Evolutionary conservation across 1,139 yeast genomes (phyloP).

Genomic region (Zygosaccharomyces pseudobailii): DNA sequence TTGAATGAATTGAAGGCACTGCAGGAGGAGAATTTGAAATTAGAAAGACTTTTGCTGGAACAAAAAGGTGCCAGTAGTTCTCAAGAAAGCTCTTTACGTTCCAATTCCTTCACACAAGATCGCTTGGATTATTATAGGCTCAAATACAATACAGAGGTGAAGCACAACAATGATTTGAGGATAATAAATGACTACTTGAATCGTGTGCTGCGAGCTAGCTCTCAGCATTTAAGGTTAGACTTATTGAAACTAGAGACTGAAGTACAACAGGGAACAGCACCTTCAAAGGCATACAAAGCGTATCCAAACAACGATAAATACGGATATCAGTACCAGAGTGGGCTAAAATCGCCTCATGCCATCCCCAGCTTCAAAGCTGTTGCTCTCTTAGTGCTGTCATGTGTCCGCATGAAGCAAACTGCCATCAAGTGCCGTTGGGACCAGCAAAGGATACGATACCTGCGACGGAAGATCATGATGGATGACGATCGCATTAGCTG

Average conservation of each 20-base stretch:
- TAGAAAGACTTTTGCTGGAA: slow-evolving; percentile 19
- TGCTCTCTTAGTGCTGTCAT: slow-evolving; percentile 29
- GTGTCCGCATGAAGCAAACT: slow-evolving; percentile 27
- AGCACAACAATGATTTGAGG: slow-evolving; percentile 30
- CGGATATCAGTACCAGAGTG: not conserved
- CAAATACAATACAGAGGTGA: slow-evolving; percentile 30
- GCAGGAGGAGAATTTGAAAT: slow-evolving; percentile 24
- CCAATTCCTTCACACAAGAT: slow-evolving; percentile 18
- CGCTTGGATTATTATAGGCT: slow-evolving; percentile 30
- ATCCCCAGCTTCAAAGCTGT: slow-evolving; percentile 22
- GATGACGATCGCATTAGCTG: slow-evolving; percentile 28
- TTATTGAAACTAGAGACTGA: slow-evolving; percentile 27
- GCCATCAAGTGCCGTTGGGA: slow-evolving; percentile 27
- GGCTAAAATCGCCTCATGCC: slow-evolving; percentile 8
- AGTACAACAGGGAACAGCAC: slow-evolving; percentile 8
- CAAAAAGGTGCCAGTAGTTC: slow-evolving; percentile 8
- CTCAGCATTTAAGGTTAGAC: slow-evolving; percentile 29
- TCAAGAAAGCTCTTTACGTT: slow-evolving; percentile 4
- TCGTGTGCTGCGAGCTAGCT: slow-evolving; percentile 30
- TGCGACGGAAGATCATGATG: slow-evolving; percentile 27
- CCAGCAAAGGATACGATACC: slow-evolving; percentile 23
- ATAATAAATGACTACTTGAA: slow-evolving; percentile 32
- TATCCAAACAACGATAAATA: slow-evolving; percentile 3
- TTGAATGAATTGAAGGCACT: slow-evolving; percentile 23
- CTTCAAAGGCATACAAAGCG: not conserved